Conservation (phyloP, 805 yeast species). For the Sugiyamaella americana region DNA sequence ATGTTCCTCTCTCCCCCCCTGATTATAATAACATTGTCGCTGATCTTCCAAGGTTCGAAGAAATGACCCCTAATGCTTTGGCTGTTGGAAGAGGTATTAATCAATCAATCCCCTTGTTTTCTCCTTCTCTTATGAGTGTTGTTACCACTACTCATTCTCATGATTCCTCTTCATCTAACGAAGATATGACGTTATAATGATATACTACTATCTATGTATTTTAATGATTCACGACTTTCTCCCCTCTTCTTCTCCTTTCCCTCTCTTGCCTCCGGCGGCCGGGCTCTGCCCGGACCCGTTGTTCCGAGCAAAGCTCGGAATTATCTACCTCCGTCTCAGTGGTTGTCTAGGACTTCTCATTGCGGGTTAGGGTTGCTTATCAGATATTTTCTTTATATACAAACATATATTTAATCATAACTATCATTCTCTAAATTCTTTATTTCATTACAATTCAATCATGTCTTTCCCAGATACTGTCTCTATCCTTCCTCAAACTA, state of each 20-base stretch:
- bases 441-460: background rate
- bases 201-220: background rate
- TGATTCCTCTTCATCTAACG: background rate
- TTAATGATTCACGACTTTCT: background rate
- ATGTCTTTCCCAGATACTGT: conserved; percentile 43
- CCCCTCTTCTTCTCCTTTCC: background rate
- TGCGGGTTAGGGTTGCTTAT: background rate
- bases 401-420: background rate
- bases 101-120: conserved; percentile 5
- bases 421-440: background rate
- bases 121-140: conserved; percentile 8
- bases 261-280: background rate
- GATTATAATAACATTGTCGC: conserved; percentile 44
- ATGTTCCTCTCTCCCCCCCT: conserved; percentile 86
- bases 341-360: background rate
- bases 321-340: too few relatives aligned
- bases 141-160: conserved; percentile 5
- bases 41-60: conserved; percentile 18
- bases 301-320: too few relatives aligned
- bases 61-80: conserved; percentile 12
- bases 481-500: conserved; percentile 72
- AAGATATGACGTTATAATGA: background rate
- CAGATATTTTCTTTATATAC: background rate
- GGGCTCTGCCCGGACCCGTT: too few relatives aligned
- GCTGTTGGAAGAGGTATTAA: conserved; percentile 17